Percentiles rank a stretch among this genome's conserved stretches.
These are phyloP conservation scores for Akanthomyces lecanii DNA, from an alignment of 2,329 filamentous ascomycete species.

Conservation along the genomic window DNA sequence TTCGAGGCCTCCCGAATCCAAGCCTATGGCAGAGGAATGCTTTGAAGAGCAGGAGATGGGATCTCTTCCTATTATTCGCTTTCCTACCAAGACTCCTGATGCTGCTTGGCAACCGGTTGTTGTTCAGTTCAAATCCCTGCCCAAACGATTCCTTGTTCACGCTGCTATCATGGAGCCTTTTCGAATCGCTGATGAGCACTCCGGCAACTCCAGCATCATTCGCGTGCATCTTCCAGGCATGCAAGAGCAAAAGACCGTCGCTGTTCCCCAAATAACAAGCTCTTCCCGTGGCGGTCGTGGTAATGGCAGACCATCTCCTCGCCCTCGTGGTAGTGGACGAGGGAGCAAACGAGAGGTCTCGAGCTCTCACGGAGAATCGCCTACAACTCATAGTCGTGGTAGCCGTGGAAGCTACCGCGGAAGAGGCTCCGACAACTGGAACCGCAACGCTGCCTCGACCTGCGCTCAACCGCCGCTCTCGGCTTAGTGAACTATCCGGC, in stretches of 20 bases:
- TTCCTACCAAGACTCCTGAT: slow-evolving; percentile 60
- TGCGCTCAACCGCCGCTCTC: slow-evolving; percentile 24
- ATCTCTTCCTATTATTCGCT: slow-evolving; percentile 64
- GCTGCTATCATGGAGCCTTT: slow-evolving; percentile 32
- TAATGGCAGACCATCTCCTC: slow-evolving; percentile 25
- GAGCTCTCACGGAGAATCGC: slow-evolving; percentile 26
- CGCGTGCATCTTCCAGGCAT: slow-evolving; percentile 41
- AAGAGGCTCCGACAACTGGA: slow-evolving; percentile 40
- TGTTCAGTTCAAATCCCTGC: slow-evolving; percentile 51
- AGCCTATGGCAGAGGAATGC: slow-evolving; percentile 71
- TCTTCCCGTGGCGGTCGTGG: slow-evolving; percentile 30
- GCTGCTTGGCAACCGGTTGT: slow-evolving; percentile 59
- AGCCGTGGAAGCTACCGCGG: slow-evolving; percentile 38
- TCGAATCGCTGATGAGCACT: slow-evolving; percentile 31
- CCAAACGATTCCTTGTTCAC: slow-evolving; percentile 45
- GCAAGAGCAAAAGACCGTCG: slow-evolving; percentile 34
- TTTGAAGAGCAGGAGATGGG: slow-evolving; percentile 80
- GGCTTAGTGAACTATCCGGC: slow-evolving; percentile 16
- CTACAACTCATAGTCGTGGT: slow-evolving; percentile 26
- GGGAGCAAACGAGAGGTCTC: slow-evolving; percentile 33
- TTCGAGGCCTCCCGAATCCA: slow-evolving; percentile 37
- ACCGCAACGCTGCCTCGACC: slow-evolving; percentile 23
- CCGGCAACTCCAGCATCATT: slow-evolving; percentile 33
- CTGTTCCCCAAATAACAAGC: slow-evolving; percentile 32
- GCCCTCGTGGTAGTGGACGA: slow-evolving; percentile 30